phyloP scores from a whole-genome alignment of 1,284 basidiomycete genomes.

The Rhodofomes roseus region DNA sequence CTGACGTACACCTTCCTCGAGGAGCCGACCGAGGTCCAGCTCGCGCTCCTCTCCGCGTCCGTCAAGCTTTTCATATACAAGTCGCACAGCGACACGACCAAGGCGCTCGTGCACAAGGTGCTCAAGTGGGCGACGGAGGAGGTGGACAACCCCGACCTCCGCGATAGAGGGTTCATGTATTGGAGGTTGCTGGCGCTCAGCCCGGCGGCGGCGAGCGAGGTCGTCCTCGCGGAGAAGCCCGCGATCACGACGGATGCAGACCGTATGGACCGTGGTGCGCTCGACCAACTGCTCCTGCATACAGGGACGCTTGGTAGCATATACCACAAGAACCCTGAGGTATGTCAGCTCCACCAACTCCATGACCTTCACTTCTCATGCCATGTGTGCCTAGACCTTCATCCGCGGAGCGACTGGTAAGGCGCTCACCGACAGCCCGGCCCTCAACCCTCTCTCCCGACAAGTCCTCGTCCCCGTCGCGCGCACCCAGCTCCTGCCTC shows the following conservation, averaged over 20 bases:
- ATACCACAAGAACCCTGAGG: constrained; percentile 88
- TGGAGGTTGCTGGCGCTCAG: constrained; percentile 97
- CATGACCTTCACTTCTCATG: not conserved
- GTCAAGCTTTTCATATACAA: constrained; percentile 98
- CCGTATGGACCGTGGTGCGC: constrained; percentile 91
- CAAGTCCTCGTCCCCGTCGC: constrained; percentile 63
- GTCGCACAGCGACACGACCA: constrained; percentile 77
- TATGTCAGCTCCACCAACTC: constrained; percentile 28
- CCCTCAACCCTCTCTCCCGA: constrained; percentile 71
- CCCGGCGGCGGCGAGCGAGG: constrained; percentile 83
- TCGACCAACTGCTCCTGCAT: constrained; percentile 85
- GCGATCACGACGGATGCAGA: constrained; percentile 98
- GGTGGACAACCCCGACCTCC: constrained; percentile 94
- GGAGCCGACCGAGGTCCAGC: constrained; percentile 93
- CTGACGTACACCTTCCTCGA: constrained; percentile 91
- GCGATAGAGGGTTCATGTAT: constrained; percentile 99
- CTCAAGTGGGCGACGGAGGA: constrained; percentile 98
- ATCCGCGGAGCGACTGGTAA: constrained; percentile 77
- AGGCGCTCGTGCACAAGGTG: constrained; percentile 91
- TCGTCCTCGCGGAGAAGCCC: constrained; percentile 94
- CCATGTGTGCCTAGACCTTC: constrained; percentile 57
- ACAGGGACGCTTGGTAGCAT: constrained; percentile 84
- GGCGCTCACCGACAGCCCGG: constrained; percentile 72
- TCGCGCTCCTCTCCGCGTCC: constrained; percentile 90
- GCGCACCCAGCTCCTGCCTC: constrained; percentile 45